These are phyloP conservation scores for Verticillium alfalfae DNA, from an alignment of 2,329 filamentous ascomycete species.

Conservation along the genomic window DNA sequence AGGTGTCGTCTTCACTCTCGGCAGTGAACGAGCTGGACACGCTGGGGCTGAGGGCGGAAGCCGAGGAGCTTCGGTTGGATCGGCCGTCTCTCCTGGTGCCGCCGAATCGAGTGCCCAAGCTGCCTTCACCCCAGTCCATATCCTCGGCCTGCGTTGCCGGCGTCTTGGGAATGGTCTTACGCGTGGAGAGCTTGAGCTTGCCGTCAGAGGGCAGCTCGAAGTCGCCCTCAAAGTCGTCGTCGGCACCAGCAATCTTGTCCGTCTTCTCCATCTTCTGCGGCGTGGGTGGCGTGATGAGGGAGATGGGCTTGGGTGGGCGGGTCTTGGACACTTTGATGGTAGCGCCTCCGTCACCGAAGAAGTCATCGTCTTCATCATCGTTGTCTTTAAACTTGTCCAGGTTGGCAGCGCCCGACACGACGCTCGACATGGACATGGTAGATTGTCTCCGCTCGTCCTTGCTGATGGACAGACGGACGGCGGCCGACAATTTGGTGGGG, in stretches of 20 bases:
- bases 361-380: conserved; percentile 54
- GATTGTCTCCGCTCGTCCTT: conserved; percentile 23
- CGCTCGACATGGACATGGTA: conserved; percentile 22
- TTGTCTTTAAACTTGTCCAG: conserved; percentile 61
- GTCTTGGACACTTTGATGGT: conserved; percentile 66
- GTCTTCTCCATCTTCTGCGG: conserved; percentile 36
- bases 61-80: conserved; percentile 78
- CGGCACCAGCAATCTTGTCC: conserved; percentile 21
- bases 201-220: conserved; percentile 66
- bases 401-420: conserved; percentile 42
- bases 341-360: conserved; percentile 56
- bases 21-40: conserved; percentile 84
- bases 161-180: conserved; percentile 57
- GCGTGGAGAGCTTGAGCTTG: conserved; percentile 58
- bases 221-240: conserved; percentile 68
- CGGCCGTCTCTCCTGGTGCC: conserved; percentile 77
- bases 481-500: conserved; percentile 32
- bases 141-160: conserved; percentile 63
- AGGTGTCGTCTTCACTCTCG: conserved; percentile 89
- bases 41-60: conserved; percentile 86
- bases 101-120: conserved; percentile 82
- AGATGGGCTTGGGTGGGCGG: conserved; percentile 42
- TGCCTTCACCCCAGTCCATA: conserved; percentile 91
- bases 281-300: conserved; percentile 51
- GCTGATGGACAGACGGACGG: conserved; percentile 21